phyloP scores from a whole-genome alignment of 108 stramenopile genomes.

The Cyclotella cryptica region DNA sequence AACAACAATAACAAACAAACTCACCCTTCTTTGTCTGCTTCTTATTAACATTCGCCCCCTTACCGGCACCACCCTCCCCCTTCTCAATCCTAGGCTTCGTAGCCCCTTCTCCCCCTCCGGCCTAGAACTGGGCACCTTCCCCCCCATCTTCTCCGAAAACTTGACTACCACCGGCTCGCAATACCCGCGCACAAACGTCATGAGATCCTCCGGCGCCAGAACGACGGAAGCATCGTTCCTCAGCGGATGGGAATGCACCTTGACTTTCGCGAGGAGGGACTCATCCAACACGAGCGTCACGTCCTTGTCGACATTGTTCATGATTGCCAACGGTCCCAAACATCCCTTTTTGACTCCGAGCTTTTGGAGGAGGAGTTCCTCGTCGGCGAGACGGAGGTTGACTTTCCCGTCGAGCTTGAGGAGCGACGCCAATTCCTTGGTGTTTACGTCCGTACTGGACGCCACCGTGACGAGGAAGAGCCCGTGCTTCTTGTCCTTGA shows the following conservation, averaged over 20 bases:
- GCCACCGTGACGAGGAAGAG: conserved; percentile 71
- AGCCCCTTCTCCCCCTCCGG: conserved; percentile 39
- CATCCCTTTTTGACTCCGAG: conserved; percentile 87
- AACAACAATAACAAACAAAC: neutral
- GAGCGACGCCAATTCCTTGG: conserved; percentile 80
- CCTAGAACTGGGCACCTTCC: conserved; percentile 48
- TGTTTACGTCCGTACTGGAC: conserved; percentile 67
- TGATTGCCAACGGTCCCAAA: conserved; percentile 87
- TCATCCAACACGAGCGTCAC: conserved; percentile 89
- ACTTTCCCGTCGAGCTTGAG: conserved; percentile 89
- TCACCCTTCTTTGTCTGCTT: conserved; percentile 78
- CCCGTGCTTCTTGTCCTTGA: conserved; percentile 93
- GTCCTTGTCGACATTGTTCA: conserved; percentile 69
- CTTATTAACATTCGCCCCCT: conserved; percentile 52
- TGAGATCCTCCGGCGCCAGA: conserved; percentile 67
- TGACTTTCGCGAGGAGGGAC: conserved; percentile 48
- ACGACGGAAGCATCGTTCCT: conserved; percentile 88
- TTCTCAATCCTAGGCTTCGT: conserved; percentile 46
- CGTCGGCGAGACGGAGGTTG: conserved; percentile 92
- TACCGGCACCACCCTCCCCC: conserved; percentile 26
- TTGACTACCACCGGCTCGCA: conserved; percentile 71
- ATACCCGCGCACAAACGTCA: conserved; percentile 63
- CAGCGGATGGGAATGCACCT: conserved; percentile 90
- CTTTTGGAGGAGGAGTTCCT: conserved; percentile 61
- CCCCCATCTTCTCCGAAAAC: conserved; percentile 54